phyloP scores from a whole-genome alignment of 2,329 filamentous ascomycete genomes.

The Verticillium longisporum region DNA sequence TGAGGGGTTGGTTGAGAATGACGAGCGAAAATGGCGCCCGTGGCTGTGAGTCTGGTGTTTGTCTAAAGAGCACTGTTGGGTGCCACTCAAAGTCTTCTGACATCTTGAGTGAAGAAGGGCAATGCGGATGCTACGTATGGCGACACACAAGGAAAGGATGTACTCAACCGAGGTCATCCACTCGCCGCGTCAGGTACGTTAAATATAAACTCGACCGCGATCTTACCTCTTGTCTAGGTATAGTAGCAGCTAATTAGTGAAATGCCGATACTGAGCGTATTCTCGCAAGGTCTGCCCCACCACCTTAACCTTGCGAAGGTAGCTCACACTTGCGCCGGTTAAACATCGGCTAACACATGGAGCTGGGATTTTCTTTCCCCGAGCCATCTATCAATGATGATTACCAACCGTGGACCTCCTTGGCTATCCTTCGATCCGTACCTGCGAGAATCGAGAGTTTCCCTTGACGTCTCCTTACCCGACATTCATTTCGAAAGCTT shows the following conservation, averaged over 20 bases:
- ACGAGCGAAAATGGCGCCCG: conserved; percentile 34
- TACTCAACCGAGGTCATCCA: too few relatives aligned
- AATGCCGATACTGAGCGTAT: neutral
- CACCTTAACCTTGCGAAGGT: neutral
- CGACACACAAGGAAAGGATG: neutral
- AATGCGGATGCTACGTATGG: neutral
- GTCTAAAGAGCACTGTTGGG: conserved; percentile 28
- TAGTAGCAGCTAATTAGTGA: neutral
- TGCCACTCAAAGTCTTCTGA: conserved; percentile 27
- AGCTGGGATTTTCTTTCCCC: conserved; percentile 10
- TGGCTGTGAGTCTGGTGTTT: conserved; percentile 12
- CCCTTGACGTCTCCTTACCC: conserved; percentile 6
- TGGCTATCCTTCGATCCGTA: neutral
- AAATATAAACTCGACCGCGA: neutral
- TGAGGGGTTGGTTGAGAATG: conserved; percentile 45
- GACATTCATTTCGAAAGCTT: neutral
- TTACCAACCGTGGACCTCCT: conserved; percentile 8
- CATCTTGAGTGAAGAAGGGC: neutral
- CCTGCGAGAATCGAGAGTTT: neutral
- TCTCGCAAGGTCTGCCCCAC: neutral
- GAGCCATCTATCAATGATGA: conserved; percentile 1
- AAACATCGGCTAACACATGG: conserved; percentile 6
- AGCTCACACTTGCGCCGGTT: conserved; percentile 6
- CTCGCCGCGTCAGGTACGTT: neutral
- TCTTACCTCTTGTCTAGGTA: neutral